Percentiles rank a stretch among this genome's conserved stretches.
phyloP scores from a whole-genome alignment of 1,284 basidiomycete genomes.

The Ustilago curta region DNA sequence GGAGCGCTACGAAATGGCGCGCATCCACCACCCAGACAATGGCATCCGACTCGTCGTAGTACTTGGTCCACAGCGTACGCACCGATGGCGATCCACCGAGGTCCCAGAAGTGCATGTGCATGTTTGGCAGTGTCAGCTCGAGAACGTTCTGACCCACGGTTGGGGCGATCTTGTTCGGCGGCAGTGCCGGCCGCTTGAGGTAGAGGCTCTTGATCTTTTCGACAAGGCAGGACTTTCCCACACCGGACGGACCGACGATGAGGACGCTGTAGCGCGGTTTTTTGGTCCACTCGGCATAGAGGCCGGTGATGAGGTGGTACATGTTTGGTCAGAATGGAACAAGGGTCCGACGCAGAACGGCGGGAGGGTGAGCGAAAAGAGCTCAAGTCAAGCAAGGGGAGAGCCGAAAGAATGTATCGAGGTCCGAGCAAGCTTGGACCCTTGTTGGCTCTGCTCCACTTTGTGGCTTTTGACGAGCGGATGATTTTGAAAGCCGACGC shows the following conservation, averaged over 20 bases:
- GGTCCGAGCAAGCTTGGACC: slow-evolving; percentile 11
- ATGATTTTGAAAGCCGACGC: slow-evolving; percentile 22
- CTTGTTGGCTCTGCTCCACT: slow-evolving; percentile 10
- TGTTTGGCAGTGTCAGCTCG: slow-evolving; percentile 34
- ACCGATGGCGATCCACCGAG: slow-evolving; percentile 54
- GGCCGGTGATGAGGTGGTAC: slow-evolving; percentile 47
- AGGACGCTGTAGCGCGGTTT: slow-evolving; percentile 54
- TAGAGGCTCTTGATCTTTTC: slow-evolving; percentile 51
- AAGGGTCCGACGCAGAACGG: background rate
- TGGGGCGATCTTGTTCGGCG: slow-evolving; percentile 46
- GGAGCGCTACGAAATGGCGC: slow-evolving; percentile 26
- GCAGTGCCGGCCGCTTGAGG: slow-evolving; percentile 36
- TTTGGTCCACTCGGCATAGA: slow-evolving; percentile 50
- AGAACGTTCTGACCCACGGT: slow-evolving; percentile 62
- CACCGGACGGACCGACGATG: slow-evolving; percentile 49
- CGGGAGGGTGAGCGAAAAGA: background rate
- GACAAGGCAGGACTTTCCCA: slow-evolving; percentile 57
- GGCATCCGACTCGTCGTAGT: slow-evolving; percentile 53
- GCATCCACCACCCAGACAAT: slow-evolving; percentile 57
- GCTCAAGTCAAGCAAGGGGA: background rate
- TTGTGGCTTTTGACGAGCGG: background rate
- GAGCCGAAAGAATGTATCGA: no score
- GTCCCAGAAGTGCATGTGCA: slow-evolving; percentile 59
- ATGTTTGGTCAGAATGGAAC: slow-evolving; percentile 7
- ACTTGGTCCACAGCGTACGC: slow-evolving; percentile 55